These are phyloP conservation scores for Russula lepida DNA, from an alignment of 768 basidiomycete species.

Conservation along the genomic window DNA sequence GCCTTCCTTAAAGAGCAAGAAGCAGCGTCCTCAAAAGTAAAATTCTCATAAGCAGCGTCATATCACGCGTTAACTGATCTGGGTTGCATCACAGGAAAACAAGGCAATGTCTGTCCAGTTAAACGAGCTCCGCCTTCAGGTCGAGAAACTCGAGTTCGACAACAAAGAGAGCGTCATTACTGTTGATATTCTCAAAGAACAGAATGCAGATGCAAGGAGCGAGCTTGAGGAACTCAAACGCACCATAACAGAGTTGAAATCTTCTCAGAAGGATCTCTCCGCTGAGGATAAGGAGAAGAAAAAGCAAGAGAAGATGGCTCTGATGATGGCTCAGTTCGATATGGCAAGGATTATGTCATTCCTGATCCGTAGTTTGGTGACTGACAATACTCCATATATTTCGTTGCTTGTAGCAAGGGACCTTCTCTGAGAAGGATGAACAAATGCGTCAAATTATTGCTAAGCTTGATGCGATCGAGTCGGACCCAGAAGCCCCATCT, in stretches of 20 bases:
- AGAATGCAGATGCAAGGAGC: conserved; percentile 74
- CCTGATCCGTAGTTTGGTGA: background rate
- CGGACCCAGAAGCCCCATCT: conserved; percentile 42
- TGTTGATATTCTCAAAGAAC: conserved; percentile 91
- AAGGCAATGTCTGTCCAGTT: conserved; percentile 89
- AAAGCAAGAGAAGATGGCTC: conserved; percentile 98
- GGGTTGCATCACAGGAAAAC: conserved; percentile 57
- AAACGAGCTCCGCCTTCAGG: conserved; percentile 84
- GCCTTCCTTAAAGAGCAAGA: conserved; percentile 89
- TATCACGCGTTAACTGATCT: background rate
- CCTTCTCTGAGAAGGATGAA: conserved; percentile 93
- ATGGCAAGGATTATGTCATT: conserved; percentile 45
- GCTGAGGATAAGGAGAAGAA: conserved; percentile 97
- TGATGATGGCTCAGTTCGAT: conserved; percentile 99
- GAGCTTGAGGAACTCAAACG: conserved; percentile 88
- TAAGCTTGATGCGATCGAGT: conserved; percentile 78
- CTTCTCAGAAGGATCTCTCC: conserved; percentile 72
- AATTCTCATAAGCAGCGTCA: conserved; percentile 14
- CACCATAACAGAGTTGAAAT: conserved; percentile 69
- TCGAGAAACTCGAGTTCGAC: conserved; percentile 90
- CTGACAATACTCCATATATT: conserved; percentile 10
- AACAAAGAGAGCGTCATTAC: conserved; percentile 92
- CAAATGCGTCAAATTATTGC: conserved; percentile 76
- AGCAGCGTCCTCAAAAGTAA: conserved; percentile 62
- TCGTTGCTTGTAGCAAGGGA: conserved; percentile 58